Evolutionary conservation across 495 filamentous ascomycete genomes (phyloP), one percentile per base, ranked within the genome.

Genomic region (Neurospora intermedia): DNA sequence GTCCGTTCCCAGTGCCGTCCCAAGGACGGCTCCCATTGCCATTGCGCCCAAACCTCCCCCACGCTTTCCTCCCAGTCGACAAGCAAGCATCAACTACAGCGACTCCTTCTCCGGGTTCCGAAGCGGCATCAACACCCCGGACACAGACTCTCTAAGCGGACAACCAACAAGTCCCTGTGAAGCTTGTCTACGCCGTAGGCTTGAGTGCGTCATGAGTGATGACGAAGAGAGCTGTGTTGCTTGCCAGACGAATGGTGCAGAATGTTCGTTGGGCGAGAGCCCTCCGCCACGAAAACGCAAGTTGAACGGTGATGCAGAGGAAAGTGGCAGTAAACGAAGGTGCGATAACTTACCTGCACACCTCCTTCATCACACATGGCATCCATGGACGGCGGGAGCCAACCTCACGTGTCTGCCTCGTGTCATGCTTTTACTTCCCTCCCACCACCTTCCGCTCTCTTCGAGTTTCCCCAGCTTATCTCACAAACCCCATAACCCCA

Each of bases 141-240:
- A 87, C 59, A 85, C 85, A 23, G 80, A 83, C 69, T 87, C 85
- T 35, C 76, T 82, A 70, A 85, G 79, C 78, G 82, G 84, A 27
- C 77, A 77, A n/a, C 70, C 77, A 27, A 75, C 81, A 45, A 66
- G 13, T 35, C 82, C 85, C 48, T 89, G 87, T 78, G 86, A 85
- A 77, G 81, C 92, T 54, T 99, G 96, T 83, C 86, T 93, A 72
- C 88, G 89, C 81, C 86, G 94, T 79, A 94, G 94, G 81, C 93
- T 90, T 77, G 91, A 94, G 77, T 99, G 96, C 84, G 93, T 96
- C 72, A 92, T 97, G 83, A 92, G 94, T 79, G 89, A 89, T 62
- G 89, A 89, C 38, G 87, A 89, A 43, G 86, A 87, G 39, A 85
- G 83, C 77, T 91, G 89, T 79, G 83, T 90, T 72, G 83, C 89